Percentiles rank a stretch among this genome's conserved stretches.
These are phyloP conservation scores for Pythium apleroticum DNA, from an alignment of 352 stramenopile species.

Conservation along the genomic window DNA sequence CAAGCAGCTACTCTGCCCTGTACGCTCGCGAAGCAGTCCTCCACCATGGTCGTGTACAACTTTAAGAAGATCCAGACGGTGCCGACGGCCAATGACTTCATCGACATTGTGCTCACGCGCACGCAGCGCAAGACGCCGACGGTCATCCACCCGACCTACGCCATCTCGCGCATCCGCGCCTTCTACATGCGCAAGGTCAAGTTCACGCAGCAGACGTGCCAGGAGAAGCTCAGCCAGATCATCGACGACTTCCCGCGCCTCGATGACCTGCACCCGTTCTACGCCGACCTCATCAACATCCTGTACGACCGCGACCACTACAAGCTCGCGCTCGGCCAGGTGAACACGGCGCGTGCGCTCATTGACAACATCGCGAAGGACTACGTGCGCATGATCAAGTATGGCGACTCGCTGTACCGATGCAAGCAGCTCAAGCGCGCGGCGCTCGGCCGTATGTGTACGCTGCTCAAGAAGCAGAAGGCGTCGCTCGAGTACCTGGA, in stretches of 20 bases:
- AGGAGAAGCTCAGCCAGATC: constrained; percentile 97
- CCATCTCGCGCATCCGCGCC: constrained; percentile 95
- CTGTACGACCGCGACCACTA: constrained; percentile 99
- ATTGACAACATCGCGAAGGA: constrained; percentile 98
- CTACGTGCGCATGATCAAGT: constrained; percentile 99
- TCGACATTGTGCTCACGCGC: constrained; percentile 99
- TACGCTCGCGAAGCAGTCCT: too few species aligned
- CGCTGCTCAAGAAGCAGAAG: constrained; percentile 99
- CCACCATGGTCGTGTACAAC: constrained; percentile 98
- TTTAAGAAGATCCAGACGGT: constrained; percentile 99
- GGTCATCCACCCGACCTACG: constrained; percentile 97
- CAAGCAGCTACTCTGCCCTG: too few species aligned
- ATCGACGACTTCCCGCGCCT: constrained; percentile 99
- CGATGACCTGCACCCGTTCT: constrained; percentile 98
- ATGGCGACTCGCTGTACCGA: constrained; percentile 98
- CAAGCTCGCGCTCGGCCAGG: constrained; percentile 99
- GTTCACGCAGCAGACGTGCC: constrained; percentile 99
- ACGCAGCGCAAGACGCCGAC: constrained; percentile 99
- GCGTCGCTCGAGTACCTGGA: constrained; percentile 97
- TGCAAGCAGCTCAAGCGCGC: constrained; percentile 99
- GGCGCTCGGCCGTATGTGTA: constrained; percentile 99
- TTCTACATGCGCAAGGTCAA: constrained; percentile 99
- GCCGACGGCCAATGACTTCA: constrained; percentile 95
- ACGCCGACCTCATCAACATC: constrained; percentile 99
- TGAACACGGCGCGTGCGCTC: constrained; percentile 98